Evolutionary conservation across 345 rosid species (phyloP).

Genomic region (Limnanthes douglasii): DNA sequence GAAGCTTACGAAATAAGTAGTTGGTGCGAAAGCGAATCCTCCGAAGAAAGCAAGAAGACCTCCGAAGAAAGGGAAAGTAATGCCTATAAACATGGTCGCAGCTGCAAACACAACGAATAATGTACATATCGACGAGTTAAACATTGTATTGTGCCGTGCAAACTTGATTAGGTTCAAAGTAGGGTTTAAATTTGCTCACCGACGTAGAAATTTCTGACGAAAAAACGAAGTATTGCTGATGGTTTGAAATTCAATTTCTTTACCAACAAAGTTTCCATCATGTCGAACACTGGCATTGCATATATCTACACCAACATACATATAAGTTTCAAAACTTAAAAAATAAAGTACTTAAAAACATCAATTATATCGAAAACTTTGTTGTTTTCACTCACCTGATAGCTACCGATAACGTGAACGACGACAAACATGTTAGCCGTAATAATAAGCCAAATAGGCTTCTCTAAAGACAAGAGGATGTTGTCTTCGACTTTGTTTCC

Average conservation of each 20-base stretch:
- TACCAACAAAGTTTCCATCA: conserved; percentile 57
- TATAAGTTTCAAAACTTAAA: too few relatives aligned
- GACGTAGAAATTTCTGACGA: conserved; percentile 47
- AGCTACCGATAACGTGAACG: conserved; percentile 79
- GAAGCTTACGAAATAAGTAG: conserved; percentile 39
- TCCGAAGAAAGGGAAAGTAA: conserved; percentile 59
- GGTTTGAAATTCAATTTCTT: conserved; percentile 35
- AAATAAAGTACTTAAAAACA: too few relatives aligned
- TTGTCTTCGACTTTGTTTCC: conserved; percentile 63
- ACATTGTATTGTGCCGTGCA: too few relatives aligned
- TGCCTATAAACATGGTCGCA: conserved; percentile 36
- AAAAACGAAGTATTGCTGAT: conserved; percentile 35
- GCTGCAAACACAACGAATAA: conserved; percentile 30
- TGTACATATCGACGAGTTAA: too few relatives aligned
- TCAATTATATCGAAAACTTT: too few relatives aligned
- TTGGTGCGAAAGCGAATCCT: conserved; percentile 76
- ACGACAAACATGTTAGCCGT: conserved; percentile 74
- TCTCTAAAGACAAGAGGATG: conserved; percentile 50
- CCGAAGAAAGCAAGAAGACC: conserved; percentile 69
- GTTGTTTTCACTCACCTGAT: conserved; percentile 59
- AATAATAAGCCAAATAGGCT: conserved; percentile 66
- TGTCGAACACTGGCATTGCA: conserved; percentile 86
- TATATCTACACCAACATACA: conserved; percentile 22
- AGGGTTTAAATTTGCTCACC: conserved; percentile 24
- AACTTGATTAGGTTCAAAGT: too few relatives aligned